Evolutionary conservation across 148 eudicot genomes (phyloP).

Genomic region (Euryodendron excelsum): DNA sequence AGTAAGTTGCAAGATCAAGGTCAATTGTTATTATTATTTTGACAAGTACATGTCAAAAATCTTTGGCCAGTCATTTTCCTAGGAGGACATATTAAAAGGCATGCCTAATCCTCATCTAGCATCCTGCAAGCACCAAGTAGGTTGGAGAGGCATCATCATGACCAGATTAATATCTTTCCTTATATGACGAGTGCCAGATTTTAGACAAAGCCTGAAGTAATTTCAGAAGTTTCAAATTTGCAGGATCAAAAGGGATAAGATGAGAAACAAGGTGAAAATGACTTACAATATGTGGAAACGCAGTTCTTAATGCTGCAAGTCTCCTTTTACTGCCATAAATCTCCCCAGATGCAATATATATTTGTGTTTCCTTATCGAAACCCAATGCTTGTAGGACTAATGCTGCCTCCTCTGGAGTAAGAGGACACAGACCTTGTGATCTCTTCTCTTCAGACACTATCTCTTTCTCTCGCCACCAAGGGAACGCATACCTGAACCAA

Average conservation of each 20-base stretch:
- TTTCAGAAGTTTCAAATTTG: background rate
- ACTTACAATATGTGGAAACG: slow-evolving; percentile 81
- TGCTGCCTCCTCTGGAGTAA: slow-evolving; percentile 91
- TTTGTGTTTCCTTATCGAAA: slow-evolving; percentile 67
- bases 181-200: background rate
- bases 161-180: background rate
- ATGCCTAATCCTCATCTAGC: background rate
- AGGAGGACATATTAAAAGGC: background rate
- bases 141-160: slow-evolving; percentile 7
- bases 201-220: background rate
- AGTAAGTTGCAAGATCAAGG: background rate
- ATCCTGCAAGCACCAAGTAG: background rate
- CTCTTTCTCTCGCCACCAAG: slow-evolving; percentile 99
- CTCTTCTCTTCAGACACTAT: slow-evolving; percentile 79
- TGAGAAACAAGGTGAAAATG: slow-evolving; percentile 4
- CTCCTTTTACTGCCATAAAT: slow-evolving; percentile 82
- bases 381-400: slow-evolving; percentile 71
- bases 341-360: slow-evolving; percentile 97
- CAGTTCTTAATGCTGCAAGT: slow-evolving; percentile 66
- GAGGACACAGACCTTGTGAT: slow-evolving; percentile 87
- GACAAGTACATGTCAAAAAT: background rate
- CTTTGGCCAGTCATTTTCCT: background rate
- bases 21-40: background rate
- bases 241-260: slow-evolving; percentile 8
- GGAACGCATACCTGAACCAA: slow-evolving; percentile 73